Conservation (phyloP, 2,329 filamentous ascomycete genomes). For the Tricladium varicosporioides region DNA sequence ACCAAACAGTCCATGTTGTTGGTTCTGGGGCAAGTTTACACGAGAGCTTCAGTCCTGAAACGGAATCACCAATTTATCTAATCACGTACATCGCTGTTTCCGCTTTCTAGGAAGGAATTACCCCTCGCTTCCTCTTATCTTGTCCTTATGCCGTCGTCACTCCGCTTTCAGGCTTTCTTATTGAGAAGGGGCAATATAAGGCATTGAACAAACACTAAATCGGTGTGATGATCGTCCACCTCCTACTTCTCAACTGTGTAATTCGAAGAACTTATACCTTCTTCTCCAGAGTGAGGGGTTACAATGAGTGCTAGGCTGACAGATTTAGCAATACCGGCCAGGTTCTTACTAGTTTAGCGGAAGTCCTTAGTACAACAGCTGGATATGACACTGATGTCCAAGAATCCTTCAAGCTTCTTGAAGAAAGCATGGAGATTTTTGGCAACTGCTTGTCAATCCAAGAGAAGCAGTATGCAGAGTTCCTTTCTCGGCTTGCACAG, state of each 20-base stretch:
- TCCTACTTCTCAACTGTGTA: background rate
- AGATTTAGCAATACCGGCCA: constrained; percentile 60
- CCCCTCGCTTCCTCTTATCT: no score
- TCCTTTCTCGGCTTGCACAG: constrained; percentile 32
- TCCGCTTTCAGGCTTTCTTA: no score
- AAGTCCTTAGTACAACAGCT: constrained; percentile 49
- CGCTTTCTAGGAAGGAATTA: no score
- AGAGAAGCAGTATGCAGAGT: constrained; percentile 46
- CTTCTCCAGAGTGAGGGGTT: background rate
- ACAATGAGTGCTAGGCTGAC: constrained; percentile 6
- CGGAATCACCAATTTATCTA: no score
- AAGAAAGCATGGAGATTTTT: constrained; percentile 61
- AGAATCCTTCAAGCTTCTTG: constrained; percentile 40
- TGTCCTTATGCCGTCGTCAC: no score
- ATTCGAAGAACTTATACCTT: background rate
- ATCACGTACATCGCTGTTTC: no score
- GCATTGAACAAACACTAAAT: no score
- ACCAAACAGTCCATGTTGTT: no score
- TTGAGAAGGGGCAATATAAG: no score
- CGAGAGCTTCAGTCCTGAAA: no score
- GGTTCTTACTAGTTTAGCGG: constrained; percentile 64
- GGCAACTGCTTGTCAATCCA: constrained; percentile 54
- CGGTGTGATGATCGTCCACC: no score
- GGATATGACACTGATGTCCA: constrained; percentile 43
- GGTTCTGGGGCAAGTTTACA: no score